Evolutionary conservation across 2,329 filamentous ascomycete genomes (phyloP).

Genomic region (Xylaria polymorpha): DNA sequence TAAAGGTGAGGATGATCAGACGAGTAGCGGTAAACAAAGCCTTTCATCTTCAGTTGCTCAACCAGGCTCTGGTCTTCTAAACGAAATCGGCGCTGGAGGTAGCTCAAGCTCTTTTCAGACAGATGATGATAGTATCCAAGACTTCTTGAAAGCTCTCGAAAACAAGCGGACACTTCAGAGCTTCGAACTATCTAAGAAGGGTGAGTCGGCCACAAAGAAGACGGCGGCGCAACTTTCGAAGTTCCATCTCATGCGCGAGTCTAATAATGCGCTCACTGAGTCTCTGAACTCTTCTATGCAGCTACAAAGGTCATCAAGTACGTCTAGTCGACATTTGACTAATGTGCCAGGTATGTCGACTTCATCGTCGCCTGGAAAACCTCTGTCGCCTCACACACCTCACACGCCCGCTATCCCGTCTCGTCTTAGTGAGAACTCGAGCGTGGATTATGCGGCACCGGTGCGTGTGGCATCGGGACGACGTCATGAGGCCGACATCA

Average conservation of each 20-base stretch:
- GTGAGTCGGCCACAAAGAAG: slow-evolving; percentile 76
- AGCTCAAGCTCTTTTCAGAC: slow-evolving; percentile 75
- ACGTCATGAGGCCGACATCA: slow-evolving; percentile 44
- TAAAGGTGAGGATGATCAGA: slow-evolving; percentile 77
- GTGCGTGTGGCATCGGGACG: slow-evolving; percentile 46
- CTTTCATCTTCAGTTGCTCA: slow-evolving; percentile 75
- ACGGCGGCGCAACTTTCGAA: slow-evolving; percentile 84
- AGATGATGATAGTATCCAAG: slow-evolving; percentile 92
- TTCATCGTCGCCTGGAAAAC: slow-evolving; percentile 90
- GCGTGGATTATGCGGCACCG: slow-evolving; percentile 70
- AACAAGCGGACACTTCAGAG: slow-evolving; percentile 86
- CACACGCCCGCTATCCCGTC: slow-evolving; percentile 95
- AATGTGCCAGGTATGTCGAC: slow-evolving; percentile 79
- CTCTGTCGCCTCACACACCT: slow-evolving; percentile 87
- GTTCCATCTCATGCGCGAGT: slow-evolving; percentile 90
- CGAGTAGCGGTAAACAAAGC: slow-evolving; percentile 84
- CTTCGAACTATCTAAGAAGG: slow-evolving; percentile 75
- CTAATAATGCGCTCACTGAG: slow-evolving; percentile 88
- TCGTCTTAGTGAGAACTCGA: slow-evolving; percentile 89
- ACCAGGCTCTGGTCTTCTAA: slow-evolving; percentile 82
- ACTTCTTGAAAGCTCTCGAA: slow-evolving; percentile 90
- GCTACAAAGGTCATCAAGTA: slow-evolving; percentile 83
- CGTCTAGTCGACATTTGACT: slow-evolving; percentile 70
- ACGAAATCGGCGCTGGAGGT: slow-evolving; percentile 74
- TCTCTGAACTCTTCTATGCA: slow-evolving; percentile 92